Evolutionary conservation across 768 basidiomycete genomes (phyloP), one percentile per base, ranked within the genome.

Genomic region (Suillus bovinus): DNA sequence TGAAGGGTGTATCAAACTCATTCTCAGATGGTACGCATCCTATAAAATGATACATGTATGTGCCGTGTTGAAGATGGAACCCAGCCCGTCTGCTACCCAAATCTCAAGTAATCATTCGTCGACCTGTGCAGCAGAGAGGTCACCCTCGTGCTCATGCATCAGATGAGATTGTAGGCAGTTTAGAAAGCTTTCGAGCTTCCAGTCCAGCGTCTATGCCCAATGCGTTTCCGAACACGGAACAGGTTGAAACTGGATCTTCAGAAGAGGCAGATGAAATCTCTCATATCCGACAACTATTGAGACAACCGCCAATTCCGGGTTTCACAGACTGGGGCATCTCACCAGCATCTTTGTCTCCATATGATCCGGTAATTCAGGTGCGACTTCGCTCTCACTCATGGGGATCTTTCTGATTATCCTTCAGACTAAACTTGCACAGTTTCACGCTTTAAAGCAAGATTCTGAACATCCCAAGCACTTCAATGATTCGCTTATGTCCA

Each of bases 401-500:
- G 17, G 22, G 36, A 20, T n/a, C 60, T 34, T 47, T 55, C 44
- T 42, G 17, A 56, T 29, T 29, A 8, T 56, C 20, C 46, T 50
- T 22, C 70, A 96, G 95, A 80, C 86, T 0, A 98, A 97, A 74
- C 82, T 97, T 27, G 77, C 83, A 0, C 86, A 90, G 58, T 99
- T 97, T 68, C 83, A 89, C 61, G 69, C 80, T 1, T 81, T 98
- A 53, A 93, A 94, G 72, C 75, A 79, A 33, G 82, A 88, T 68
- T 71, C 84, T 11, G 63, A 64, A 2, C 82, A 84, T 68, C 89
- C 91, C 1, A 87, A 88, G 67, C 95, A 97, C 74, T 98, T 97
- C 79, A 99, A 99, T 73, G 94, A 97, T 74, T 93, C 93, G 2
- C 83, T 99, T 46, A 93, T 98, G 88, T 86, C 88, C 9, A 93